Base-by-base conservation (phyloP, 2,329 filamentous ascomycete genomes). In the Teratosphaeria viscida region DNA sequence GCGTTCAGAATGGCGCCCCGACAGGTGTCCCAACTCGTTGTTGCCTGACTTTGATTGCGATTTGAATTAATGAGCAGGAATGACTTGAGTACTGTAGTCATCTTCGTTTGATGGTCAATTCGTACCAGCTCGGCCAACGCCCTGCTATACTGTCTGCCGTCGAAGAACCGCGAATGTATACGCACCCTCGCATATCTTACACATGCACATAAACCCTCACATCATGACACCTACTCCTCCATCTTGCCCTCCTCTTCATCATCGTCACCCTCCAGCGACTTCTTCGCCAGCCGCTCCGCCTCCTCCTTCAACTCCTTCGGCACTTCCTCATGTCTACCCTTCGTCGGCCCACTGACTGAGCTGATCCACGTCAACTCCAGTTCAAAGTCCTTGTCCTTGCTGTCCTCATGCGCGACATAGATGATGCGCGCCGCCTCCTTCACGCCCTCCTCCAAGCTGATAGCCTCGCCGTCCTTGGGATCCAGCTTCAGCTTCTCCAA, bases 351-450 rank as follows among this genome's bases (percentile, higher is more conserved):
- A 65, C 89, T 84, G 55, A 85, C 76, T 57, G 82, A 84, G 76
- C 91, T 96, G 75, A 97, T 89, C 94, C 94, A 99, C 61, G 90
- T 95, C 91, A 99, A 95, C 80, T 99, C 94, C 61, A 99, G 81
- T 84, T 99, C 94, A 71, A 97, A 99, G 66, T 97, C 94, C 82
- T 99, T 99, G 78, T 97, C 94, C 80, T 97, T 97, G 82, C 92
- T 97, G 76, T 99, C 94, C 75, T 97, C 94, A 74, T 99, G 94
- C 55, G 92, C 92, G 62, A 96, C 85, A 75, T 96, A 95, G 77
- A 99, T 97, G 77, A 99, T 99, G 63, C 91, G 82, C 59, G 94
- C 94, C 37, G 94, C 94, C 80, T 97, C 89, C 81, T 95, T 96
- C 71, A 99, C 90, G 56, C 88, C 94, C 72, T 97, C 86, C 71